Conservation (phyloP, 306 rosid species). For the Erythrophleum fordii region DNA sequence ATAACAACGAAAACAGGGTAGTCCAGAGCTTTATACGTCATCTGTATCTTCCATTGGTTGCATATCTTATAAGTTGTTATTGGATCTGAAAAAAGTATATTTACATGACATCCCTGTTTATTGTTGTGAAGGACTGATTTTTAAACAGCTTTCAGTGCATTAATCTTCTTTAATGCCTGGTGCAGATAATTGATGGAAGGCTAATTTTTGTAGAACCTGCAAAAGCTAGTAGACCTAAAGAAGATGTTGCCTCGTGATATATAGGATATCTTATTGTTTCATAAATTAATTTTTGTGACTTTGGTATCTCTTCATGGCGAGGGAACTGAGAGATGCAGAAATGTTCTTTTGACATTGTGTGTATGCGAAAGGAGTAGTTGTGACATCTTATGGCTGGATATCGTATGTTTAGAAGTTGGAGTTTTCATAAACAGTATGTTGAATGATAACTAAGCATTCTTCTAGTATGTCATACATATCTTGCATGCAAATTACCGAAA, state of each 20-base stretch:
- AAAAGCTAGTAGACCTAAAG: background rate
- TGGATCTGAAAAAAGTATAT: background rate
- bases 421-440: no score
- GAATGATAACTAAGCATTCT: background rate
- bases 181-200: slow-evolving; percentile 75
- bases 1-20: background rate
- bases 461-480: no score
- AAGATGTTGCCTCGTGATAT: slow-evolving; percentile 32
- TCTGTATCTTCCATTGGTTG: background rate
- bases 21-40: background rate
- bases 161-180: slow-evolving; percentile 1
- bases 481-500: no score
- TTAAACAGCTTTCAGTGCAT: background rate
- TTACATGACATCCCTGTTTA: background rate
- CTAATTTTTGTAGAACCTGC: slow-evolving; percentile 80
- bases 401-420: background rate
- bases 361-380: background rate
- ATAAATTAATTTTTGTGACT: background rate
- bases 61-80: background rate
- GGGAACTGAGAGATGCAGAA: background rate
- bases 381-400: background rate
- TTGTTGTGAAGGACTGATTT: slow-evolving; percentile 22
- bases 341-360: background rate
- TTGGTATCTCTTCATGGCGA: background rate
- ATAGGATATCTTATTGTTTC: background rate